These are phyloP conservation scores for Alternaria sp. DNA, from an alignment of 2,329 filamentous ascomycete species.

Conservation along the genomic window DNA sequence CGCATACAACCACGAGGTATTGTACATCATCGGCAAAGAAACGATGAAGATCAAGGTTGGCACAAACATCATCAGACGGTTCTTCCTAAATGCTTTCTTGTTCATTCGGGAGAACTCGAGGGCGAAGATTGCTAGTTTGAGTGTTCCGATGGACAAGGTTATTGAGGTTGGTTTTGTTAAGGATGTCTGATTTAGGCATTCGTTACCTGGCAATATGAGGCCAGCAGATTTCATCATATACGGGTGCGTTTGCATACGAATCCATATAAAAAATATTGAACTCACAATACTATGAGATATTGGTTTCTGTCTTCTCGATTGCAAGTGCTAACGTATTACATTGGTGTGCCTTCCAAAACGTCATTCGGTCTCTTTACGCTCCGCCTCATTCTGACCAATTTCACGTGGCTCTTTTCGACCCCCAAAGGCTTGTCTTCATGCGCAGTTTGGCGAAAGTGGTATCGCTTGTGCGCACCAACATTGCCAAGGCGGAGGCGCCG, in stretches of 20 bases:
- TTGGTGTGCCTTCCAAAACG: background rate
- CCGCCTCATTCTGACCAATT: background rate
- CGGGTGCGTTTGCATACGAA: background rate
- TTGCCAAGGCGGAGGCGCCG: background rate
- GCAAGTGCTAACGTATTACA: background rate
- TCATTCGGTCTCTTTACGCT: background rate
- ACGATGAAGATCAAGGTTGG: slow-evolving; percentile 52
- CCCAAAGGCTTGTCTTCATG: too few species aligned
- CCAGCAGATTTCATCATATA: background rate
- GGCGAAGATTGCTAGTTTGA: slow-evolving; percentile 71
- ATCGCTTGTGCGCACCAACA: background rate
- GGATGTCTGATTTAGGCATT: slow-evolving; percentile 60
- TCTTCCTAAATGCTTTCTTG: slow-evolving; percentile 65
- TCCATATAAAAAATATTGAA: too few species aligned
- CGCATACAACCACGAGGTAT: slow-evolving; percentile 58
- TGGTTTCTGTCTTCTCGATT: background rate
- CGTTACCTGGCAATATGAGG: background rate
- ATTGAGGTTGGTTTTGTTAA: slow-evolving; percentile 76
- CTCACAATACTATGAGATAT: background rate
- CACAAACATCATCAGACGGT: slow-evolving; percentile 55
- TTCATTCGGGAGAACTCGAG: slow-evolving; percentile 73
- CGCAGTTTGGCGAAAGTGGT: background rate
- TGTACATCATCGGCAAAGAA: slow-evolving; percentile 66
- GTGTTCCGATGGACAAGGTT: slow-evolving; percentile 66
- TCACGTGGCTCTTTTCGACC: background rate